Evolutionary conservation across 2,329 filamentous ascomycete genomes (phyloP).

Genomic region (Cercospora zeae-maydis): DNA sequence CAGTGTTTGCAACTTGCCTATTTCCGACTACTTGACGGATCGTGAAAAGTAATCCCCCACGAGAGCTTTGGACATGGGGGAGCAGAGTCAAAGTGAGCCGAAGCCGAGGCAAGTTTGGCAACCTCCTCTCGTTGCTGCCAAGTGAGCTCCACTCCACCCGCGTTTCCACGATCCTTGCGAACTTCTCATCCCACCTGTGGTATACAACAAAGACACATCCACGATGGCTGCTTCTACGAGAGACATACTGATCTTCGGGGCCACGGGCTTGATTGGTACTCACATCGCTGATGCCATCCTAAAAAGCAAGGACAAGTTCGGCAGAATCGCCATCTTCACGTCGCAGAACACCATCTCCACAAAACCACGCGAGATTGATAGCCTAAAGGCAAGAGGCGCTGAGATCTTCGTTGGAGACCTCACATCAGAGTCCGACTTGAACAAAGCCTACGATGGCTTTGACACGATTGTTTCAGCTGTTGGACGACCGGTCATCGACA

Average conservation of each 20-base stretch:
- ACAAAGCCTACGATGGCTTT: constrained; percentile 55
- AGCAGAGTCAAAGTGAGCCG: not conserved
- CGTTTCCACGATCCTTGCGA: constrained; percentile 1
- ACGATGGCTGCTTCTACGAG: constrained; percentile 26
- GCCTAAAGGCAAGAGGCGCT: constrained; percentile 47
- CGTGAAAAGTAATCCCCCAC: not conserved
- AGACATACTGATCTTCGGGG: constrained; percentile 53
- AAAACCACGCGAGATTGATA: constrained; percentile 51
- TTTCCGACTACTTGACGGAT: not conserved
- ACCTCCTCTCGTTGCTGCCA: not conserved
- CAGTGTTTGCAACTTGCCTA: constrained; percentile 3
- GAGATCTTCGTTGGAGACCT: constrained; percentile 57
- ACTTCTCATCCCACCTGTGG: not conserved
- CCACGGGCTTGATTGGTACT: constrained; percentile 51
- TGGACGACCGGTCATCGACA: constrained; percentile 59
- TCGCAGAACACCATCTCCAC: constrained; percentile 50
- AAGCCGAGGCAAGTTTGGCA: constrained; percentile 1
- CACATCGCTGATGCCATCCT: constrained; percentile 53
- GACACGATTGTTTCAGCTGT: constrained; percentile 65
- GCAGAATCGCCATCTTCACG: constrained; percentile 55
- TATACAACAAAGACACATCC: not conserved
- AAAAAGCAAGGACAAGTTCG: constrained; percentile 45
- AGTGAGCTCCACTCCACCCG: not conserved
- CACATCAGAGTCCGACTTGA: constrained; percentile 50
- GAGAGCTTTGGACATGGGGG: not conserved